Base-by-base conservation (phyloP, 768 basidiomycete genomes). In the Leccinum pellstonianum region DNA sequence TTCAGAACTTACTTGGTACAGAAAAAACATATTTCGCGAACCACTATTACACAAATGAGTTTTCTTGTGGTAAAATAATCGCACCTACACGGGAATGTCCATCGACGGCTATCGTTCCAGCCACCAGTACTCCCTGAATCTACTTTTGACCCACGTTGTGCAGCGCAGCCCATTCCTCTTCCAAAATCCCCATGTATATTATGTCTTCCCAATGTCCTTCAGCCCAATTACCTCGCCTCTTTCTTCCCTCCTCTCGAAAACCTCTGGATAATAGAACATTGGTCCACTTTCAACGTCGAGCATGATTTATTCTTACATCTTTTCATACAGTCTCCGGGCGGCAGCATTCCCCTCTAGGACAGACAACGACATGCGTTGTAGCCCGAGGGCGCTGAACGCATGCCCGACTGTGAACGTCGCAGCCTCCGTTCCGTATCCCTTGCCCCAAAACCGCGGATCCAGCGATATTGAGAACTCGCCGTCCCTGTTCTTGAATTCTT, bases 1-100 rank as follows among this genome's bases (percentile, higher is more conserved):
- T 50, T 25, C 66, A 93, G 91, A 95, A 69, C 78, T 95, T 47
- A 72, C 85, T 63, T 93, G 87, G 85, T 95, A 94, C 66, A 82
- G 87, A 59, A 75, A 84, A 52, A 86, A 87, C 66, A 80, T 94
- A 56, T 95, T 95, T 68, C 68, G 69, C 12, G 65, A 83, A 29
- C 68, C 77, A 10, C 14, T 29, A 37, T 5, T 43, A 6, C 8
- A 12, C 35, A 17, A 14, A 12, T 48, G 9, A 43, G 17, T 41
- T 41, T 41, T 41, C 38, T 25, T 11, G 9, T 27, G 59, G 37
- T 27, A 12, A 43, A 8, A 3, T 10, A 12, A 12, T 57, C 8
- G 4, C 21, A 47, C 14, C 0, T 35, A 5, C 9, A 12, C 35
- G 23, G 23, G 23, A 27, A 1, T 19, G 21, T 5, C 23, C 17